phyloP scores from a whole-genome alignment of 2,329 filamentous ascomycete species.

The Madurella fahalii region DNA sequence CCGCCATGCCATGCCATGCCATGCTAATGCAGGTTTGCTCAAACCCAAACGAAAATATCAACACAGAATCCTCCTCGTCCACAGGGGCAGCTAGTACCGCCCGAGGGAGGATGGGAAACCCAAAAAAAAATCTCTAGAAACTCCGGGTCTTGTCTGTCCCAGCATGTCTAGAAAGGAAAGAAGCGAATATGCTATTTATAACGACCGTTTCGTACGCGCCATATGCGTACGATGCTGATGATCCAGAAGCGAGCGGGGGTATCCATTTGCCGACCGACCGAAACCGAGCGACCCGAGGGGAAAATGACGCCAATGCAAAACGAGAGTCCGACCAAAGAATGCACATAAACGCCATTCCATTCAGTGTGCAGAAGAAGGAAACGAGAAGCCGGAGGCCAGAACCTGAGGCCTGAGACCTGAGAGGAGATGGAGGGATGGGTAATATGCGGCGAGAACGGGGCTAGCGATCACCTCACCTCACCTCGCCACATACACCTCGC shows the following conservation, averaged over 20 bases:
- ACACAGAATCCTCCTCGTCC: background rate
- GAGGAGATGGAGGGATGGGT: background rate
- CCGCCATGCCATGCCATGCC: background rate
- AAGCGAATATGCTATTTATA: background rate
- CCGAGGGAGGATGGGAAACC: no score
- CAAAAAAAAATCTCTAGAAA: background rate
- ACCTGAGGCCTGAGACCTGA: no score
- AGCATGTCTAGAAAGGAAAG: background rate
- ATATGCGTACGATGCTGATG: background rate
- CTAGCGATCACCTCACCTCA: slow-evolving; percentile 21
- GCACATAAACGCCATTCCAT: background rate
- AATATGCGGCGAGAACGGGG: background rate
- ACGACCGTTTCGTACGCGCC: background rate
- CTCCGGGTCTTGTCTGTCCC: background rate
- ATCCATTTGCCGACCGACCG: background rate
- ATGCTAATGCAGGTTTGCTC: background rate
- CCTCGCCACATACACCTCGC: slow-evolving; percentile 42
- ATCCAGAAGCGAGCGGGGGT: background rate
- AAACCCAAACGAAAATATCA: background rate
- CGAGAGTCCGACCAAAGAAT: background rate
- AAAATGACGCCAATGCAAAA: no score
- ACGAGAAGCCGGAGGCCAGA: background rate
- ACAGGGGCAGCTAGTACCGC: background rate
- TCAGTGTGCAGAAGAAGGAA: background rate
- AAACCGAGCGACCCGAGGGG: background rate